phyloP scores from a whole-genome alignment of 208 protist genomes.

The Leptomonas pyrrhocoris region DNA sequence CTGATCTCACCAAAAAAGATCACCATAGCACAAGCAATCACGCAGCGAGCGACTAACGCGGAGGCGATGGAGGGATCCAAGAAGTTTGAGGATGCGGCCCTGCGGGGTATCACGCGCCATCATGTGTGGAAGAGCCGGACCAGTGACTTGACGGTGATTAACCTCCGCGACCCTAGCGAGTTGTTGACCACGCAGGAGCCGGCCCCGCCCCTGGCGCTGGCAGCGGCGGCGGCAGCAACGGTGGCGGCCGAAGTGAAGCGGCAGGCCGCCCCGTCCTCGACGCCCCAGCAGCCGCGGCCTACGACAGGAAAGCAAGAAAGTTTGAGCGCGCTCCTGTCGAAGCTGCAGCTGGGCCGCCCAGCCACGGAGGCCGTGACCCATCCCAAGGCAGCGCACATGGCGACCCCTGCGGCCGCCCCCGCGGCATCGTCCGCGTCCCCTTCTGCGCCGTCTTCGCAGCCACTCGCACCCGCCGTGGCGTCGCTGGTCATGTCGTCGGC shows the following conservation, averaged over 20 bases:
- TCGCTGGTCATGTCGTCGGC: constrained; percentile 1
- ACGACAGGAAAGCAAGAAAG: constrained; percentile 27
- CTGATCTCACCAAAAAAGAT: background rate
- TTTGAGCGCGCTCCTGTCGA: constrained; percentile 43
- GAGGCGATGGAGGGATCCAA: constrained; percentile 24
- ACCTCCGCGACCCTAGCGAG: constrained; percentile 63
- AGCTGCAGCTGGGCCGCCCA: constrained; percentile 33
- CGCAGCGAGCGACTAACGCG: background rate
- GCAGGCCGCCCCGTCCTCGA: constrained; percentile 3
- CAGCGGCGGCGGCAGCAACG: constrained; percentile 1
- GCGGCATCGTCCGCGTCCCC: background rate
- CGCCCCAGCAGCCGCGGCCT: constrained; percentile 8
- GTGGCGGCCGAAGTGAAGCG: constrained; percentile 15
- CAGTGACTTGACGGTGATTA: constrained; percentile 70
- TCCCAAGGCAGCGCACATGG: background rate
- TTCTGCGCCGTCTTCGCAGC: background rate
- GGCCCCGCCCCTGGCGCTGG: background rate
- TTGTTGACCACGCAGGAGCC: constrained; percentile 27
- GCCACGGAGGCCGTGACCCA: constrained; percentile 1
- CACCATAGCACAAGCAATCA: background rate
- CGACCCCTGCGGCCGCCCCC: background rate
- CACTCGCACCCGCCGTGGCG: background rate
- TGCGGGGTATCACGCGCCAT: constrained; percentile 25
- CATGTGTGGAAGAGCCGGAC: constrained; percentile 75
- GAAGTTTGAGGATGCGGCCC: constrained; percentile 22